Evolutionary conservation across 352 stramenopile genomes (phyloP), one percentile per base, ranked within the genome.

Genomic region (Phytopythium chamaehyphon): DNA sequence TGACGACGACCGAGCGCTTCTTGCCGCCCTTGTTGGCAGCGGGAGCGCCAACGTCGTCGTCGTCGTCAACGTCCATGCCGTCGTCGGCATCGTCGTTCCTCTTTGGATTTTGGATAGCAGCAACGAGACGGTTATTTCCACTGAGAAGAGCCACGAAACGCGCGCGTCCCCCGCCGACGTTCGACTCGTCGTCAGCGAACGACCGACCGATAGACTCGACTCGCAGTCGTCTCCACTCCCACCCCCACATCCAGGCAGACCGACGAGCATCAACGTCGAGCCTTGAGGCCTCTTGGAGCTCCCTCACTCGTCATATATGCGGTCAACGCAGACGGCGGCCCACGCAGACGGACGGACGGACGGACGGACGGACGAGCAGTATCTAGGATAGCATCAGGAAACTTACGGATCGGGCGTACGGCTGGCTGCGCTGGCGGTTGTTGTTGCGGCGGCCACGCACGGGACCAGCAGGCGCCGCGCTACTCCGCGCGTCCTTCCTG

Each of bases 381-480:
- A n/a, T n/a, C n/a, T n/a, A n/a, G n/a, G n/a, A 40, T n/a, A 35
- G 37, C 46, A 53, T 55, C 51, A 49, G 59, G 44, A 52, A n/a
- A 89, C 75, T 82, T 89, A 89, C 78, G 62, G 67, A 64, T 74
- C 78, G 76, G 40, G 71, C 65, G 60, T 92, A 92, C 43, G 81
- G 81, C 57, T 86, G 60, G 59, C 80, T 86, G 36, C 76, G 73
- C 42, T 53, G 66, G 31, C 65, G 60, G 58, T 79, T n/a, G n/a
- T n/a, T n/a, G n/a, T n/a, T 81, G 31, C 61, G 61, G 23, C 63
- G 53, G 54, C 64, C 54, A n/a, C 81, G 76, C 24, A 89, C 66
- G 24, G 81, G 81, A 0, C 81, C 81, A 9, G 72, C 64, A 9
- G 55, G 46, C 5, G 66, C 62, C 36, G 59, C 62, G 14, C 64